These are phyloP conservation scores for Penicillium arizonense DNA, from an alignment of 495 filamentous ascomycete genomes.

Conservation along the genomic window DNA sequence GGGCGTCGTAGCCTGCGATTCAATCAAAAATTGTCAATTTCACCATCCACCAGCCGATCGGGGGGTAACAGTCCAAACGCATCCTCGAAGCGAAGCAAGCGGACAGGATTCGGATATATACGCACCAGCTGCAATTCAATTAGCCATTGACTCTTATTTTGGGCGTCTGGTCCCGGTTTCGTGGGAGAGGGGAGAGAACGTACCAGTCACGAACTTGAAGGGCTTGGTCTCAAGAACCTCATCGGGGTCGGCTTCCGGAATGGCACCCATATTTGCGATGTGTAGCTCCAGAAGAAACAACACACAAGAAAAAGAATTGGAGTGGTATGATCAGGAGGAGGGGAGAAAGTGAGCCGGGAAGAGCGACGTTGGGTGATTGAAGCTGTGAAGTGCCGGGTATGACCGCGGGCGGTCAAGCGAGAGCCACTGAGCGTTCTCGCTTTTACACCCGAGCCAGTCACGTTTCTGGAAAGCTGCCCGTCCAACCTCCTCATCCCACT, in stretches of 20 bases:
- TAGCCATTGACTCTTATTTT: slow-evolving; percentile 46
- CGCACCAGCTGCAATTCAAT: slow-evolving; percentile 46
- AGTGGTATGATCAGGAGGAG: slow-evolving; percentile 12
- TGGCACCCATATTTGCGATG: slow-evolving; percentile 47
- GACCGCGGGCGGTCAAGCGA: slow-evolving; percentile 46
- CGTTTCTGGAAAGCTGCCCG: slow-evolving; percentile 27
- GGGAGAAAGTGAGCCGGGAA: slow-evolving; percentile 25
- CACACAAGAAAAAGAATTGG: slow-evolving; percentile 15
- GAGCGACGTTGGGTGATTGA: slow-evolving; percentile 33
- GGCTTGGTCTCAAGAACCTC: slow-evolving; percentile 90
- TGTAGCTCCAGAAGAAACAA: slow-evolving; percentile 25
- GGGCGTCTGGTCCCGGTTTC: slow-evolving; percentile 26
- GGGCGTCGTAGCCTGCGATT: slow-evolving; percentile 87
- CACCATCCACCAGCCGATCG: slow-evolving; percentile 17
- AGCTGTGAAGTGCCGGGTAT: slow-evolving; percentile 41
- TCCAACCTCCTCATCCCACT: slow-evolving; percentile 25
- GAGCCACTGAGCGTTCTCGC: slow-evolving; percentile 41
- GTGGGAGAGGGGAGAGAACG: slow-evolving; percentile 37
- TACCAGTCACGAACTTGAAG: slow-evolving; percentile 99
- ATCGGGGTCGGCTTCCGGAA: slow-evolving; percentile 79
- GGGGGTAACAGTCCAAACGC: slow-evolving; percentile 9
- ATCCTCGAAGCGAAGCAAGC: slow-evolving; percentile 12
- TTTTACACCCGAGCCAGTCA: slow-evolving; percentile 41
- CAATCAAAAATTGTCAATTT: slow-evolving; percentile 33
- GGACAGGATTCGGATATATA: slow-evolving; percentile 18